Conservation (phyloP, 768 basidiomycete species). For the Lentinula lateritia region DNA sequence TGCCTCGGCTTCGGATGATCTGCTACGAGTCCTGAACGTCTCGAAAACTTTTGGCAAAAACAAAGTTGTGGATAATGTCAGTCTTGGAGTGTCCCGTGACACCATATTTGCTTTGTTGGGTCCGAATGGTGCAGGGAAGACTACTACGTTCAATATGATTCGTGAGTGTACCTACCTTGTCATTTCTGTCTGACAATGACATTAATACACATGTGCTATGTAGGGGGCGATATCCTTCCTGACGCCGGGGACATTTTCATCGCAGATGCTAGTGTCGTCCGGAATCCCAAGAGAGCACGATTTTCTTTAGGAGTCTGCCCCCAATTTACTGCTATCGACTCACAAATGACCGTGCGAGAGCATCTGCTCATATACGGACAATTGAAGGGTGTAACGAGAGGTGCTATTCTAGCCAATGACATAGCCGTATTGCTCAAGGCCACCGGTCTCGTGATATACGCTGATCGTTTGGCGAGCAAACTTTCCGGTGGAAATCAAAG, state of each 20-base stretch:
- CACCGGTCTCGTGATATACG: slow-evolving; percentile 54
- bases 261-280: slow-evolving; percentile 58
- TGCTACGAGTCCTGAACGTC: slow-evolving; percentile 57
- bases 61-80: slow-evolving; percentile 69
- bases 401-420: slow-evolving; percentile 44
- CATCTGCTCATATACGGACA: slow-evolving; percentile 69
- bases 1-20: slow-evolving; percentile 43
- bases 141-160: slow-evolving; percentile 77
- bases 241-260: slow-evolving; percentile 67
- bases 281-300: slow-evolving; percentile 58
- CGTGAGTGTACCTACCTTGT: slow-evolving; percentile 35
- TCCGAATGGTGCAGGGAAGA: slow-evolving; percentile 83
- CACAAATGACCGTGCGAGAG: slow-evolving; percentile 72
- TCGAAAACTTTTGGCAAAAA: slow-evolving; percentile 54
- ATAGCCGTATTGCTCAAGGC: slow-evolving; percentile 53
- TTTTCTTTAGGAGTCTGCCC: slow-evolving; percentile 77
- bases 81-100: slow-evolving; percentile 56
- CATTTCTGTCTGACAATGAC: not conserved
- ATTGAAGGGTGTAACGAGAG: slow-evolving; percentile 58
- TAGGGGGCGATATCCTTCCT: slow-evolving; percentile 66
- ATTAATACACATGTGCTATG: not conserved
- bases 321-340: slow-evolving; percentile 79
- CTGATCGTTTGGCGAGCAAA: slow-evolving; percentile 66
- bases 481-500: slow-evolving; percentile 78
- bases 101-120: slow-evolving; percentile 72